phyloP scores from a whole-genome alignment of 192 early-diverging fungal genomes.

The Umbelopsis sp. region DNA sequence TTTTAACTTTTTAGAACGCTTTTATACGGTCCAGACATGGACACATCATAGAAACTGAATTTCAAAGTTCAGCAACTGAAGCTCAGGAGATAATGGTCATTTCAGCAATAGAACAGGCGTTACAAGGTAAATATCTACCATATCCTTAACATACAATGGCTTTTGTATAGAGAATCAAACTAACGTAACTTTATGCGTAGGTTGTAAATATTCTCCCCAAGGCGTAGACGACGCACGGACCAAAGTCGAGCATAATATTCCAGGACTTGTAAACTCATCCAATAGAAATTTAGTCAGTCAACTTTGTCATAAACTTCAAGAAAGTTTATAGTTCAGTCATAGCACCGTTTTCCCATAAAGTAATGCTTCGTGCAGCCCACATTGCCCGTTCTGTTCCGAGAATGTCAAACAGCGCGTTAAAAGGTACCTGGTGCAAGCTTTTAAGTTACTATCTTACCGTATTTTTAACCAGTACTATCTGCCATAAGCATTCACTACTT shows the following conservation, averaged over 20 bases:
- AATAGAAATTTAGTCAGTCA: constrained; percentile 8
- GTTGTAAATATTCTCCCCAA: constrained; percentile 2
- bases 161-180: background rate
- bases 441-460: background rate
- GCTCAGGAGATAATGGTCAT: constrained; percentile 35
- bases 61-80: constrained; percentile 6
- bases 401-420: constrained; percentile 4
- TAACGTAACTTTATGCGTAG: background rate
- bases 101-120: constrained; percentile 24
- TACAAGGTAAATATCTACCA: constrained; percentile 24
- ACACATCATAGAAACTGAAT: constrained; percentile 26
- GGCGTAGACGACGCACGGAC: constrained; percentile 3
- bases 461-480: background rate
- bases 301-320: constrained; percentile 6
- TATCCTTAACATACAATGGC: background rate
- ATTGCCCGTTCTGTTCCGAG: background rate
- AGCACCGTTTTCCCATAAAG: background rate
- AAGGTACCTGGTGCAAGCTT: background rate
- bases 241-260: constrained; percentile 18
- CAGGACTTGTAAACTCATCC: constrained; percentile 16
- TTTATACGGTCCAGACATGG: constrained; percentile 33
- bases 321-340: background rate
- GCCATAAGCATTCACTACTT: background rate
- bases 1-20: background rate
- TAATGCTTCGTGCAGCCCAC: constrained; percentile 17